Base-by-base conservation (phyloP, 495 filamentous ascomycete species). In the Chaetomium fimeti region DNA sequence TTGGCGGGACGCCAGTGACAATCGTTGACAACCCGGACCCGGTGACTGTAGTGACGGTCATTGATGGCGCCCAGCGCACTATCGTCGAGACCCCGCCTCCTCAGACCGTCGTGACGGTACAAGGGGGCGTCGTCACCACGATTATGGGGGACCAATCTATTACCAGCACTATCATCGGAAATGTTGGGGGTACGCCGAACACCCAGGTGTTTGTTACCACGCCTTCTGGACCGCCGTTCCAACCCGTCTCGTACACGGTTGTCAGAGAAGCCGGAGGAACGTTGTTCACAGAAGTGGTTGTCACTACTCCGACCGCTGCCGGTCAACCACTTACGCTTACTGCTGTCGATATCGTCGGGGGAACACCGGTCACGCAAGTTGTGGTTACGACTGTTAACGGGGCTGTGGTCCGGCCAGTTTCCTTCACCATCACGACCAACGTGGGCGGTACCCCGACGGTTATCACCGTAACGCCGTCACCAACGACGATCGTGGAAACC, bases 401-500 rank as follows among this genome's bases (percentile, higher is more conserved):
- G 2, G 61, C 58, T 2, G 53, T 59, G 0, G 68, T 69, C 18
- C 59, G 65, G 62, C 69, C 72, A 1, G 59, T 72, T 6, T 59
- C 69, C 18, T 68, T 65, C 55, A 71, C 69, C 20, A 59, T 66
- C 53, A 66, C 64, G 22, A 64, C 69, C 25, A 63, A 51, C 20
- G 60, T 71, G 11, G 73, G 71, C 4, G 73, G 73, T 8, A 71
- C 73, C 8, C 65, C 70, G 12, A 72, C 70, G 6, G 68, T 73
- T 11, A 32, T 74, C 24, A 63, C 66, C 1, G 20, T 69, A 0
- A 68, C 68, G 0, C 71, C 71, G 5, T 40, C 47, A 0, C 68
- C 67, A 4, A 72, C 71, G 0, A 72, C 68, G 20, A 66, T 68
- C 28, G 71, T 72, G 18, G 69, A 69, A 32, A 75, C 68, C 2